These are phyloP conservation scores for Protea cynaroides DNA, from an alignment of 164 flowering plant species.

Conservation along the genomic window DNA sequence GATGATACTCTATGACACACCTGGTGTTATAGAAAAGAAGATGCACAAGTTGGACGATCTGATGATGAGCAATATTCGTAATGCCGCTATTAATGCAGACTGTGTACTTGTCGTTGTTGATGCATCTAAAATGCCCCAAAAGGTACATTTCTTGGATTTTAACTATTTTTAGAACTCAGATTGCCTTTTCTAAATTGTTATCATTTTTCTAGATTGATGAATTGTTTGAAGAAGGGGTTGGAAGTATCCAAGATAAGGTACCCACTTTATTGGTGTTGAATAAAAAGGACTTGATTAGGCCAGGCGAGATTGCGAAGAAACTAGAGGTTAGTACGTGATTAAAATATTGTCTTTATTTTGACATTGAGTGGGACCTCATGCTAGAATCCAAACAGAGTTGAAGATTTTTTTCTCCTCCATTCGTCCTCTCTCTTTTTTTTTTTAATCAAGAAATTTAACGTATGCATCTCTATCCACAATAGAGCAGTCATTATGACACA, in stretches of 20 bases:
- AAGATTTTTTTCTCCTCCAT: no score
- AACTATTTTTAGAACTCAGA: not conserved
- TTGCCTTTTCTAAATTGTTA: slow-evolving; percentile 7
- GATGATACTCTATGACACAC: slow-evolving; percentile 96
- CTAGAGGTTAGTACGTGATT: slow-evolving; percentile 55
- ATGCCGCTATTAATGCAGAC: slow-evolving; percentile 82
- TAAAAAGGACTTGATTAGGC: slow-evolving; percentile 91
- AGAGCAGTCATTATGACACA: no score
- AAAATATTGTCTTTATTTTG: not conserved
- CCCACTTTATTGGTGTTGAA: slow-evolving; percentile 87
- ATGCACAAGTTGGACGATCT: slow-evolving; percentile 92
- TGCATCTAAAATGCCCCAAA: slow-evolving; percentile 77
- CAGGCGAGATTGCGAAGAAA: slow-evolving; percentile 94
- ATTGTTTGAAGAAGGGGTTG: slow-evolving; percentile 73
- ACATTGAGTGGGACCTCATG: no score
- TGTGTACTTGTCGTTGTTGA: slow-evolving; percentile 91
- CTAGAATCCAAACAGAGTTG: no score
- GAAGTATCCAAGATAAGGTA: slow-evolving; percentile 41
- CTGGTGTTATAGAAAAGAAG: slow-evolving; percentile 93
- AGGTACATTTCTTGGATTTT: slow-evolving; percentile 40
- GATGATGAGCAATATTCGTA: slow-evolving; percentile 98
- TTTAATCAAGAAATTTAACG: no score
- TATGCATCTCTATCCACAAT: no score
- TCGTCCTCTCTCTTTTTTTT: no score
- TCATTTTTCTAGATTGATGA: slow-evolving; percentile 65